phyloP scores from a whole-genome alignment of 164 flowering plant genomes.

The Paratinospora sagittata region DNA sequence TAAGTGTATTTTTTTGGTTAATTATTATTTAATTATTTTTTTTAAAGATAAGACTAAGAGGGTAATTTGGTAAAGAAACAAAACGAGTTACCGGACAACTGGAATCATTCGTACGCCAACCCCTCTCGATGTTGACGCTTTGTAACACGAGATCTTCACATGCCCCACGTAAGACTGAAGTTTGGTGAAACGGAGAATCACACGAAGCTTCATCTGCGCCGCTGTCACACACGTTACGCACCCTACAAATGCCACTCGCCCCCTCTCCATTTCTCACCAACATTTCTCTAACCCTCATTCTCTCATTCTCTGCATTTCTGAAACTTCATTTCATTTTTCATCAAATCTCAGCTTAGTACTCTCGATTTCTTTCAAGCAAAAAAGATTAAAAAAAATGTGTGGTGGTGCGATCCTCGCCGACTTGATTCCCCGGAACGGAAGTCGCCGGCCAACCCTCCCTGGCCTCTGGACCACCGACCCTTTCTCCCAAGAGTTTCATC shows the following conservation, averaged over 20 bases:
- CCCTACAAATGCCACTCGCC: neutral
- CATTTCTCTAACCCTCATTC: neutral
- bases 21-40: no score
- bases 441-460: slow-evolving; percentile 27
- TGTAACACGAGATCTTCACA: neutral
- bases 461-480: slow-evolving; percentile 43
- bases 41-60: no score
- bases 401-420: slow-evolving; percentile 41
- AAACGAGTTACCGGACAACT: no score
- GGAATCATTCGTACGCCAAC: no score
- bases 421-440: slow-evolving; percentile 21
- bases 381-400: slow-evolving; percentile 41
- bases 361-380: neutral
- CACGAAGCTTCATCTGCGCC: neutral
- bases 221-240: slow-evolving; percentile 1
- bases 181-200: neutral
- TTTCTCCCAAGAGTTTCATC: slow-evolving; percentile 7
- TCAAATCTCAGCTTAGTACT: no score
- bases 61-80: no score
- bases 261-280: neutral
- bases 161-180: neutral
- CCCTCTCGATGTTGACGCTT: no score
- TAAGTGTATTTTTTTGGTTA: no score
- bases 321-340: neutral
- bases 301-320: neutral